Conservation (phyloP, 139 green algal genomes). For the Chlamydomonas applanata region DNA sequence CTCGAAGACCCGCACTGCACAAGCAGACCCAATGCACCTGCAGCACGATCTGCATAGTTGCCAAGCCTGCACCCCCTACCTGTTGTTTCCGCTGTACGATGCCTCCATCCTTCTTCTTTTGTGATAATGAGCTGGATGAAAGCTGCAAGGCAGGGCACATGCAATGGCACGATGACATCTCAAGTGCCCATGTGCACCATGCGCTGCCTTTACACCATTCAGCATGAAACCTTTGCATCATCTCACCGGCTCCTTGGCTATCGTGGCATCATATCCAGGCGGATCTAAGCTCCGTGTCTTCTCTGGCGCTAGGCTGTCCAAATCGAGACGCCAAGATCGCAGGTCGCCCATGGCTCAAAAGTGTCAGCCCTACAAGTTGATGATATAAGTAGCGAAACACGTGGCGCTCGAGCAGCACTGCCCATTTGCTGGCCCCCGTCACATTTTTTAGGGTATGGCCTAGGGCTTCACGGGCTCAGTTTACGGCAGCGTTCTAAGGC, state of each 20-base stretch:
- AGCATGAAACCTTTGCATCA: not conserved
- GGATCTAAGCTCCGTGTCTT: slow-evolving; percentile 31
- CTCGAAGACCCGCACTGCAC: not conserved
- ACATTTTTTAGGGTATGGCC: no score
- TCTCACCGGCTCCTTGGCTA: slow-evolving; percentile 43
- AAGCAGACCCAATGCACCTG: not conserved
- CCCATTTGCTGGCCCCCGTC: no score
- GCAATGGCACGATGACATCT: not conserved
- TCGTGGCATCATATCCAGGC: slow-evolving; percentile 38
- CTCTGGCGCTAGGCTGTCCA: slow-evolving; percentile 26
- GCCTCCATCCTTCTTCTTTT: slow-evolving; percentile 19
- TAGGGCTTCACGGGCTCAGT: not conserved
- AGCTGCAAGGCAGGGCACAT: not conserved
- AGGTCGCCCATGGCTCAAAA: no score
- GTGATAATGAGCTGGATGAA: not conserved
- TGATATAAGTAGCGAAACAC: no score
- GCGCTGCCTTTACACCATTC: not conserved
- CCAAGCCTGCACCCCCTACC: no score
- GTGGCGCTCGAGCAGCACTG: no score
- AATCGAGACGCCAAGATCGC: slow-evolving; percentile 21
- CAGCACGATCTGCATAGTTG: not conserved
- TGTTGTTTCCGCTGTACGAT: slow-evolving; percentile 30
- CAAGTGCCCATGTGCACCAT: no score
- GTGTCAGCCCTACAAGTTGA: no score
- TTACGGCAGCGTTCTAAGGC: not conserved